Evolutionary conservation across 768 basidiomycete species (phyloP).

Genomic region (Xerocomus brunneocitrinus): DNA sequence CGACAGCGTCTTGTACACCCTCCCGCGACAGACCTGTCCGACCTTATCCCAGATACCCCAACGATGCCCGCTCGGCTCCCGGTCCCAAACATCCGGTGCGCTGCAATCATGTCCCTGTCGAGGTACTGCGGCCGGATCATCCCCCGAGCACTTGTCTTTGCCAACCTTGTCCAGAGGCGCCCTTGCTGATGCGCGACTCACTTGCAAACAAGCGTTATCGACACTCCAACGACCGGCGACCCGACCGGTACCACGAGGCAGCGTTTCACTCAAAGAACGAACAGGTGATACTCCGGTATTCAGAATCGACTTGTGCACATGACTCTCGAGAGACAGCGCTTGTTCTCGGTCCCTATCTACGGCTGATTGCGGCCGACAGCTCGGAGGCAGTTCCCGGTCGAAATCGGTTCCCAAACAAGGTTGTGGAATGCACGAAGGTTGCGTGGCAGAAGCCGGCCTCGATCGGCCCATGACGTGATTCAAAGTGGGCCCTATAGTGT

Average conservation of each 20-base stretch:
- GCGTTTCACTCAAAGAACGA: not conserved
- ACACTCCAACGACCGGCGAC: not conserved
- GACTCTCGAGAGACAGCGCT: not conserved
- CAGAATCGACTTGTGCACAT: not conserved
- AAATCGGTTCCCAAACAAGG: not conserved
- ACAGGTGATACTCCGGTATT: not conserved
- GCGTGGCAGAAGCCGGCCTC: not conserved
- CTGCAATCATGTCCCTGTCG: not conserved
- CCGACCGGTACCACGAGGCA: not conserved
- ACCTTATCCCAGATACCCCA: not conserved
- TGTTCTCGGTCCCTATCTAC: not conserved
- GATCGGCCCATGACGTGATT: conserved; percentile 2
- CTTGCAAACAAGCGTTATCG: not conserved
- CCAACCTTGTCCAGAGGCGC: not conserved
- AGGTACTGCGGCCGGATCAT: conserved; percentile 18
- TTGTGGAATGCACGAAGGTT: not conserved
- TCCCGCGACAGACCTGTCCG: conserved; percentile 2
- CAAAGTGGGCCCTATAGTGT: not conserved
- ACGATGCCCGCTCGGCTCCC: not conserved
- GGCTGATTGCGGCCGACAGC: not conserved
- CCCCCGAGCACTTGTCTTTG: not conserved
- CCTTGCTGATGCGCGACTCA: not conserved
- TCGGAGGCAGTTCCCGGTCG: conserved; percentile 1
- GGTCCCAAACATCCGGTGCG: not conserved
- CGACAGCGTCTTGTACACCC: conserved; percentile 5